These are phyloP conservation scores for Cladosporium oxysporum DNA, from an alignment of 2,329 filamentous ascomycete genomes.

Conservation along the genomic window DNA sequence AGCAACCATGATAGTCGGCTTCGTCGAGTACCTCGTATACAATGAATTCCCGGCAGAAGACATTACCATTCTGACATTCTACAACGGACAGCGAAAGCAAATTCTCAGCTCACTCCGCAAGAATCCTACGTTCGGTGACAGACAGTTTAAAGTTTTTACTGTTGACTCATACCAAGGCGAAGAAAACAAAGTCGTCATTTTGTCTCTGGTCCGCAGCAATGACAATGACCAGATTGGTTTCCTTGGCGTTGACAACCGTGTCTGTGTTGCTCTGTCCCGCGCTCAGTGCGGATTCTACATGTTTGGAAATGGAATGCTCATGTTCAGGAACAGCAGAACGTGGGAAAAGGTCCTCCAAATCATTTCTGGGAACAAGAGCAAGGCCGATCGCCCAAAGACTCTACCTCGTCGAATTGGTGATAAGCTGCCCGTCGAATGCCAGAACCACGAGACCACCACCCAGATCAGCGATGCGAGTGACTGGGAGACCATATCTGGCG, in stretches of 20 bases:
- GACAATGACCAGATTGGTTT: constrained; percentile 66
- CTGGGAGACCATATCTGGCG: constrained; percentile 57
- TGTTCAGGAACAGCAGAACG: constrained; percentile 32
- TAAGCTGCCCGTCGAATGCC: constrained; percentile 31
- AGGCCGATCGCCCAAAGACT: constrained; percentile 23
- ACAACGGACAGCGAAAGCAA: constrained; percentile 75
- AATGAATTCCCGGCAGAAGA: constrained; percentile 62
- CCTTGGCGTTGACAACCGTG: constrained; percentile 63
- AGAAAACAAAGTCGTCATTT: constrained; percentile 79
- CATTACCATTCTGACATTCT: constrained; percentile 85
- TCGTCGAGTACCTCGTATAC: constrained; percentile 70
- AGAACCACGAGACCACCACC: constrained; percentile 29
- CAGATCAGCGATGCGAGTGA: constrained; percentile 48
- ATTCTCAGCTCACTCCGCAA: constrained; percentile 55
- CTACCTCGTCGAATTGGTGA: constrained; percentile 29
- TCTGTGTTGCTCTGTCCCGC: constrained; percentile 66
- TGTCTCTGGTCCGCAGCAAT: constrained; percentile 79
- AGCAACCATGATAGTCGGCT: constrained; percentile 72
- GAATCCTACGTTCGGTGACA: constrained; percentile 20
- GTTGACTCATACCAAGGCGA: constrained; percentile 91
- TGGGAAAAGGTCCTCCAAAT: constrained; percentile 35
- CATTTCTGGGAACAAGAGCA: constrained; percentile 27
- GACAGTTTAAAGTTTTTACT: constrained; percentile 64
- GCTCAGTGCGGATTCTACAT: constrained; percentile 79
- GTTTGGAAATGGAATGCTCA: constrained; percentile 71